A percentile compares a stretch with the other conserved stretches of the same genome.
These are phyloP conservation scores for Russula earlei DNA, from an alignment of 768 basidiomycete species.

Conservation along the genomic window DNA sequence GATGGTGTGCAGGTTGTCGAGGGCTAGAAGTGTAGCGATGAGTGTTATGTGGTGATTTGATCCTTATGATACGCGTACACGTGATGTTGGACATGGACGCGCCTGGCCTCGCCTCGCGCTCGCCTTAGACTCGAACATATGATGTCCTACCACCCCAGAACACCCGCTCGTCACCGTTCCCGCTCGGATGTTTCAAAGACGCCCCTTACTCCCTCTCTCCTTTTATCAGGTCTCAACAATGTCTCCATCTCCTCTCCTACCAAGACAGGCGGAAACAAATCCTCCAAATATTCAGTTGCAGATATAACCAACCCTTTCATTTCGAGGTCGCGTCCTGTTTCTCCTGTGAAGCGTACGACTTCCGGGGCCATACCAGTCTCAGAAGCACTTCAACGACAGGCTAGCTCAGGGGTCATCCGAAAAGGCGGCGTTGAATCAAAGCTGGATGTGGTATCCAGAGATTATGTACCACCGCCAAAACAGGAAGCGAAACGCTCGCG, in stretches of 20 bases:
- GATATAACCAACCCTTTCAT: conserved; percentile 60
- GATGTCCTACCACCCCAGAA: conserved; percentile 33
- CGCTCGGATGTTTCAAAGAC: conserved; percentile 40
- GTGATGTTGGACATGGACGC: conserved; percentile 1
- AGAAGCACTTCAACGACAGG: conserved; percentile 51
- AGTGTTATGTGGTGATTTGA: conserved; percentile 15
- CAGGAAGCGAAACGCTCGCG: conserved; percentile 60
- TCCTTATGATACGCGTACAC: conserved; percentile 2
- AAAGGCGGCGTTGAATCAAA: conserved; percentile 72
- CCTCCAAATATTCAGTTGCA: conserved; percentile 26
- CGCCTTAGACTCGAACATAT: background rate
- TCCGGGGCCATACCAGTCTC: conserved; percentile 39
- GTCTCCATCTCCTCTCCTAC: conserved; percentile 27
- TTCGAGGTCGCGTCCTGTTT: conserved; percentile 43
- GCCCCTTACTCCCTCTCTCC: conserved; percentile 38
- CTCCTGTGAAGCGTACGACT: conserved; percentile 56
- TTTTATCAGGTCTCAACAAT: conserved; percentile 30
- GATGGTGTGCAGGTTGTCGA: conserved; percentile 1
- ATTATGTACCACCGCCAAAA: conserved; percentile 60
- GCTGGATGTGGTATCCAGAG: conserved; percentile 65
- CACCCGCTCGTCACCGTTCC: conserved; percentile 38
- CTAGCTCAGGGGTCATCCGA: conserved; percentile 57
- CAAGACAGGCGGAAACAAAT: conserved; percentile 25
- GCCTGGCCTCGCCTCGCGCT: background rate
- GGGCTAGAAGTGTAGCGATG: conserved; percentile 13